These are phyloP conservation scores for Fragaria iinumae DNA, from an alignment of 306 rosid genomes.

Conservation along the genomic window DNA sequence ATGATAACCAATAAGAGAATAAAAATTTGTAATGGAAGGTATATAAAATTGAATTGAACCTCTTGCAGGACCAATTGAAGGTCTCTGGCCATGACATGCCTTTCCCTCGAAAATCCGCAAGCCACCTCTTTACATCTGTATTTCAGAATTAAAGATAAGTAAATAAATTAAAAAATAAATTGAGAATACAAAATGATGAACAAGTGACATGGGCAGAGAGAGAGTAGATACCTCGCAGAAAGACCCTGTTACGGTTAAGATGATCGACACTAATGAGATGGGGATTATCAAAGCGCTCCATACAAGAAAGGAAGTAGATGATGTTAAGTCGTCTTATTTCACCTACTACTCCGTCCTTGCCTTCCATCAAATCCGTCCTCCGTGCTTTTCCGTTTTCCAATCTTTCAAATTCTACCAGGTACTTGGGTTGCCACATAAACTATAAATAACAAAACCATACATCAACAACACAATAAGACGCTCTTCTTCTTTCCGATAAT, in stretches of 20 bases:
- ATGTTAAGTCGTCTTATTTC: constrained; percentile 71
- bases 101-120: constrained; percentile 69
- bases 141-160: neutral
- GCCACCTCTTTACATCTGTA: constrained; percentile 79
- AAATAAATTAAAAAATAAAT: neutral
- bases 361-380: constrained; percentile 42
- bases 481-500: constrained; percentile 11
- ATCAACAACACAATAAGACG: constrained; percentile 6
- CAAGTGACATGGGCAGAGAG: no score
- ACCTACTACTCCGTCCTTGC: constrained; percentile 36
- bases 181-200: no score
- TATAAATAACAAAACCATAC: neutral
- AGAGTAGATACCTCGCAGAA: constrained; percentile 54
- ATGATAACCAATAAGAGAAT: no score
- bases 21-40: neutral
- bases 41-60: constrained; percentile 32
- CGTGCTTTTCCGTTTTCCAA: constrained; percentile 15
- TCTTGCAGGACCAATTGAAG: constrained; percentile 82
- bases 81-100: constrained; percentile 48
- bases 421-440: neutral
- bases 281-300: constrained; percentile 64
- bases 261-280: constrained; percentile 82
- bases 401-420: constrained; percentile 3
- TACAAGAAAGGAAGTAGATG: constrained; percentile 59
- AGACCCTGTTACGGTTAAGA: constrained; percentile 56